phyloP scores from a whole-genome alignment of 2,329 filamentous ascomycete species.

The Xylogone sp. region DNA sequence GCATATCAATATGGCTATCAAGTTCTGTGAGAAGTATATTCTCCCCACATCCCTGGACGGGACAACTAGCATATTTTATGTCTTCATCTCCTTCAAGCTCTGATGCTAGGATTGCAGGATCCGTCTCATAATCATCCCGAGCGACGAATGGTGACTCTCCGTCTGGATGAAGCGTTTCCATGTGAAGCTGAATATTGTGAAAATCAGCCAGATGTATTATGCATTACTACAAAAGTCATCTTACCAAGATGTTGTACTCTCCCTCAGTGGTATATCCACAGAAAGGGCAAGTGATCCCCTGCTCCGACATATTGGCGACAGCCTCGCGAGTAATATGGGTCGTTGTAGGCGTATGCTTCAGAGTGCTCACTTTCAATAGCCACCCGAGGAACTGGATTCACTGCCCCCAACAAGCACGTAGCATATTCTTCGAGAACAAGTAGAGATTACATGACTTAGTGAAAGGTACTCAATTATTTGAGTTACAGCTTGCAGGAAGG shows the following conservation, averaged over 20 bases:
- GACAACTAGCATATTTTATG: slow-evolving; percentile 48
- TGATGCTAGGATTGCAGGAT: slow-evolving; percentile 12
- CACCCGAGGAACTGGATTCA: neutral
- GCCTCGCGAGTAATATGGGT: neutral
- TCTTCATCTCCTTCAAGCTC: slow-evolving; percentile 23
- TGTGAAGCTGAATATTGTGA: slow-evolving; percentile 19
- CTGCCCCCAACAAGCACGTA: neutral
- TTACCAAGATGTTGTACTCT: slow-evolving; percentile 36
- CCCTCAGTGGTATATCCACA: slow-evolving; percentile 30
- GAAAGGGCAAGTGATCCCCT: slow-evolving; percentile 32
- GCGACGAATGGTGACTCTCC: slow-evolving; percentile 26
- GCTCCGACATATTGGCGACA: slow-evolving; percentile 12
- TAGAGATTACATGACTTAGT: neutral
- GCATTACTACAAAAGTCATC: slow-evolving; percentile 6
- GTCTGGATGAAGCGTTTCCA: slow-evolving; percentile 28
- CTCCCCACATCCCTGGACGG: slow-evolving; percentile 56
- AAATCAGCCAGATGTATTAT: neutral
- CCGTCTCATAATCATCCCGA: slow-evolving; percentile 21
- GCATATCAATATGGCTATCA: slow-evolving; percentile 56
- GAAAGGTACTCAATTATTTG: neutral
- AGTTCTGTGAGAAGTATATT: slow-evolving; percentile 48
- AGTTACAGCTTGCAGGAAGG: neutral
- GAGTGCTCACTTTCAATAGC: neutral
- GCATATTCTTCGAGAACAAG: neutral
- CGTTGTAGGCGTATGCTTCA: neutral